Evolutionary conservation across 75 land plant genomes (phyloP).

Genomic region (Cunninghamia lanceolata): DNA sequence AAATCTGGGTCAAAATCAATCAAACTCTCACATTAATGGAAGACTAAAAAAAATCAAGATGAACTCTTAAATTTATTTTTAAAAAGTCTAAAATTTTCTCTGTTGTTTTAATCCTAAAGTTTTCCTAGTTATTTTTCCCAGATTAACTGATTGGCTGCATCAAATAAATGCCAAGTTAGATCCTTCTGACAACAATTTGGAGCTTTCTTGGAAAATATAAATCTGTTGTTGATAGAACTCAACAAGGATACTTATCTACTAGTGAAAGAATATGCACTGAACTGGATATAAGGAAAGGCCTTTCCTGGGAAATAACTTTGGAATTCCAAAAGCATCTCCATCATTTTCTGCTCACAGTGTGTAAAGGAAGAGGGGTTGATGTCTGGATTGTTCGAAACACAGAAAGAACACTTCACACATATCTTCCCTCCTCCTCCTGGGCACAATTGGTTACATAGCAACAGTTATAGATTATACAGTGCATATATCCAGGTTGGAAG

Average conservation of each 20-base stretch:
- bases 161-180: too few species aligned
- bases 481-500: neutral
- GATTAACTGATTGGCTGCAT: too few species aligned
- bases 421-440: neutral
- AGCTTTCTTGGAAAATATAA: too few species aligned
- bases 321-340: neutral
- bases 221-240: neutral
- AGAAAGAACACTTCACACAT: neutral
- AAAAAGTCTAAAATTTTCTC: too few species aligned
- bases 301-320: neutral
- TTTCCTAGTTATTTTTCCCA: too few species aligned
- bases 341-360: neutral
- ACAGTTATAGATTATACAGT: neutral
- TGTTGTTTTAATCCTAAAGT: too few species aligned
- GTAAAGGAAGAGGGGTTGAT: neutral
- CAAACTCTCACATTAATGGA: neutral
- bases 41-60: neutral
- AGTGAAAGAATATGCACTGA: neutral
- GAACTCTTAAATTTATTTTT: too few species aligned
- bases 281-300: neutral
- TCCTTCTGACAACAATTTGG: neutral
- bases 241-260: neutral
- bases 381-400: neutral
- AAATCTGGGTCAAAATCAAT: neutral
- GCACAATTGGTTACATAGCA: neutral